Evolutionary conservation across 805 yeast genomes (phyloP), one percentile per base, ranked within the genome.

Genomic region (Spathaspora passalidarum): DNA sequence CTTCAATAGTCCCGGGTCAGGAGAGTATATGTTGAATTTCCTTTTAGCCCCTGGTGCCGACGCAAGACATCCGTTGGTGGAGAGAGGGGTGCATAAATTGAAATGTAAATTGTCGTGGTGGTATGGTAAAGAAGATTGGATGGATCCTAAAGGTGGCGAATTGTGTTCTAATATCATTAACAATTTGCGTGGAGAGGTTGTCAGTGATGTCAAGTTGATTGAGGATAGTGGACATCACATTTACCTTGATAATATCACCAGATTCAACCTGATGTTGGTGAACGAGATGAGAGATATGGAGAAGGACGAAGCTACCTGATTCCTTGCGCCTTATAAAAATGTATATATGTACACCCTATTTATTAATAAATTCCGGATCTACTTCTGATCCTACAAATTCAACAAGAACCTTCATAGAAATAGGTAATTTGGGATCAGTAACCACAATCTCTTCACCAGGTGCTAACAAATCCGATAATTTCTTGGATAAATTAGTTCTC

Each of bases 1-100:
- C 10, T 94, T 94, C 72, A 87, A 84, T 52, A 84, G 88, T 6
- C 79, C 75, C 3, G 99, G 99, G 0, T 87, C 95, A 0, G 98
- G 98, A 5, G 99, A 92, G 66, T 92, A 92, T 61, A 83, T 92
- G 73, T 70, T 94, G 52, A 86, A 88, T 53, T 86, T 85, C 58
- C 71, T 90, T 16, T 68, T 92, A 19, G 91, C 88, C 0, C 96
- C 97, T 5, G 99, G 98, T 2, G 98, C 96, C 0, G 80, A 81
- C 41, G 96, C 97, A 1, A 72, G 97, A 50, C 68, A 77, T 55
- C 96, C 98, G 1, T 68, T 92, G 44, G 53, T 63, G 4, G 72
- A 69, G 14, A 63, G 86, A 17, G 73, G 69, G 1, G 72, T 85
- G 11, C 65, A 76, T 23, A 66, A 73, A 18, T 62, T 84, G 8